Base-by-base conservation (phyloP, 108 stramenopile genomes). In the Cyclotella atomus region DNA sequence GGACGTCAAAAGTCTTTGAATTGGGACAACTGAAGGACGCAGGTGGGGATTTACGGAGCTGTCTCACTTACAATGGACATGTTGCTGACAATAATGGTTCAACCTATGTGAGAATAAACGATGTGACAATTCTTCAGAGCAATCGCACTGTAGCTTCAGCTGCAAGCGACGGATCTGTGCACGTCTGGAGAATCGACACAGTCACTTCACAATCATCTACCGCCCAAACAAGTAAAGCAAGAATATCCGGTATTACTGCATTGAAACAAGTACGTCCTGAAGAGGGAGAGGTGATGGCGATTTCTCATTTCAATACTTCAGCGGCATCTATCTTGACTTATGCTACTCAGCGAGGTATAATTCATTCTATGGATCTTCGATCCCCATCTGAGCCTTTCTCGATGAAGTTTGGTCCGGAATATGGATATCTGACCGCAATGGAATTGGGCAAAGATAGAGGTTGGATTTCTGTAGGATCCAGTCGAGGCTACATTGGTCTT, bases 1-100 rank as follows among this genome's bases (percentile, higher is more conserved):
- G 95, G 9, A 96, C 96, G 8, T 91, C 91, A 56, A 85, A 89
- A 69, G 90, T 98, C 32, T 98, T 96, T 90, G 95, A 97, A 71
- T 68, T 93, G 33, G 73, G 86, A 14, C 89, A 95, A 52, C 70
- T 90, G 49, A 94, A 94, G 68, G 81, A 88, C 57, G 84, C 87
- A 57, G 83, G 86, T 59, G 94, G 90, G 21, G 47, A 88, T 12
- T 82, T 97, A 14, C 91, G 86, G 56, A 91, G 93, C 38, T 83
- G 85, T 74, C 62, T 89, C n/a, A 91, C 91, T 16, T 97, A 97
- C 79, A 67, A 81, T 10, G 87, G 88, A 20, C 93, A 96, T 67
- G n/a, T n/a, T n/a, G n/a, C n/a, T n/a, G 74, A 54, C 28, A 41
- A 56, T 2, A 73, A 67, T 54, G 41, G 23, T 33, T 41, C 35